Conservation (phyloP, 108 stramenopile genomes). For the Cyclotella kingstonii region DNA sequence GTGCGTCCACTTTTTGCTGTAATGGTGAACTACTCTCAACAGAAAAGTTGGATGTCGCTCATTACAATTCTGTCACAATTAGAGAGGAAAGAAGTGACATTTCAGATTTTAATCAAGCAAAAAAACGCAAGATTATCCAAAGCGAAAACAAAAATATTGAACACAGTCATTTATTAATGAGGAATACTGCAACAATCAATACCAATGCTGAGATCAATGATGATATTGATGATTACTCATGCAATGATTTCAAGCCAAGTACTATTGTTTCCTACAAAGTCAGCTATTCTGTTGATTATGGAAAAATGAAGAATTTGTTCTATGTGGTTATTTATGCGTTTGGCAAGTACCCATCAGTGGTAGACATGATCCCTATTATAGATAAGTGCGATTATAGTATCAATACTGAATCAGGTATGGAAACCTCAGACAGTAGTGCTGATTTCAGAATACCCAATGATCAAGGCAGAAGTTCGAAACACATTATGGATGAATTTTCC, state of each 20-base stretch:
- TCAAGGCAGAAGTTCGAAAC: neutral
- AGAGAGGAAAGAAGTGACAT: no score
- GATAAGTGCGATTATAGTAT: constrained; percentile 20
- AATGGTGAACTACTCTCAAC: no score
- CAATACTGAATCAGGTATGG: neutral
- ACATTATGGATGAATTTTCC: neutral
- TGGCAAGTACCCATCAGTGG: constrained; percentile 47
- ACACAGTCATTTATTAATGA: no score
- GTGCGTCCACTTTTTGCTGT: no score
- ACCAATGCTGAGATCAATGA: neutral
- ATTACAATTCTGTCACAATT: no score
- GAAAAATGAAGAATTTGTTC: constrained; percentile 50
- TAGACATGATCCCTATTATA: constrained; percentile 53
- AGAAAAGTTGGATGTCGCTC: no score
- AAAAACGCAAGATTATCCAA: no score
- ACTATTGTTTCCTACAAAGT: constrained; percentile 66
- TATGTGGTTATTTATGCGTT: constrained; percentile 54
- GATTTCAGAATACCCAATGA: neutral
- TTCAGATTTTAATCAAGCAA: no score
- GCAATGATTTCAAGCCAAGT: constrained; percentile 18
- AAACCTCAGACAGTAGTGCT: neutral
- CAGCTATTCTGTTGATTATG: constrained; percentile 58
- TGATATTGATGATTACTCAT: neutral
- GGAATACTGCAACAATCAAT: neutral
- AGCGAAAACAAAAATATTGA: no score